These are phyloP conservation scores for Leishmania lainsoni DNA, from an alignment of 208 protist genomes.

Conservation along the genomic window DNA sequence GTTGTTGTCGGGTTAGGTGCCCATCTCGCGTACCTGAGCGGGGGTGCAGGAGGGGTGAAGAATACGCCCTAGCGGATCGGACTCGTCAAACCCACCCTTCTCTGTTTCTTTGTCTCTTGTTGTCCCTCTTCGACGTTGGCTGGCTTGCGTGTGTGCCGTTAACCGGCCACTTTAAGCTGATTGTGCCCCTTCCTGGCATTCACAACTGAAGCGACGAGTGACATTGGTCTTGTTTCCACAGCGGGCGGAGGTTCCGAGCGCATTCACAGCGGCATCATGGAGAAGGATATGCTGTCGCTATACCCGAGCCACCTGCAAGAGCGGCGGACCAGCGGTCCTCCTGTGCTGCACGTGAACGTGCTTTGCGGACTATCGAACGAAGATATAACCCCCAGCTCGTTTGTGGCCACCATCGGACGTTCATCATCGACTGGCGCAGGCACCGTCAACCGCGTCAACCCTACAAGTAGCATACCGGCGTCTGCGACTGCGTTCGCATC, in stretches of 20 bases:
- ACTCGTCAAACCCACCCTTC: background rate
- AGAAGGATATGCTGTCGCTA: background rate
- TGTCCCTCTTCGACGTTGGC: background rate
- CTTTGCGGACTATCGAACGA: slow-evolving; percentile 4
- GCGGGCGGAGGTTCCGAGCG: background rate
- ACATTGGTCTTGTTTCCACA: background rate
- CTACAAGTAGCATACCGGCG: background rate
- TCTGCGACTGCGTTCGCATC: background rate
- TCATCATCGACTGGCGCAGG: background rate
- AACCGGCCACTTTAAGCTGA: background rate
- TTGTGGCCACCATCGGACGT: background rate
- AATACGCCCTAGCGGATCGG: background rate
- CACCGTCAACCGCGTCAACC: background rate
- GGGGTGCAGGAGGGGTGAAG: too few relatives aligned
- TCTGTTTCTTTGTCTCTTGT: background rate
- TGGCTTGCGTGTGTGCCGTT: background rate
- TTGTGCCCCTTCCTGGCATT: background rate
- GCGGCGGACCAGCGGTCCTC: background rate
- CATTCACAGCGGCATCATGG: background rate
- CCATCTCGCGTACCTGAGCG: too few relatives aligned
- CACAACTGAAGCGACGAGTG: background rate
- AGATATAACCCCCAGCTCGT: background rate
- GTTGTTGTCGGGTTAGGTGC: too few relatives aligned
- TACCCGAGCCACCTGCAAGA: background rate
- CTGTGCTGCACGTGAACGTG: slow-evolving; percentile 24